phyloP scores from a whole-genome alignment of 139 green algal species.

The Micractinium sp. region DNA sequence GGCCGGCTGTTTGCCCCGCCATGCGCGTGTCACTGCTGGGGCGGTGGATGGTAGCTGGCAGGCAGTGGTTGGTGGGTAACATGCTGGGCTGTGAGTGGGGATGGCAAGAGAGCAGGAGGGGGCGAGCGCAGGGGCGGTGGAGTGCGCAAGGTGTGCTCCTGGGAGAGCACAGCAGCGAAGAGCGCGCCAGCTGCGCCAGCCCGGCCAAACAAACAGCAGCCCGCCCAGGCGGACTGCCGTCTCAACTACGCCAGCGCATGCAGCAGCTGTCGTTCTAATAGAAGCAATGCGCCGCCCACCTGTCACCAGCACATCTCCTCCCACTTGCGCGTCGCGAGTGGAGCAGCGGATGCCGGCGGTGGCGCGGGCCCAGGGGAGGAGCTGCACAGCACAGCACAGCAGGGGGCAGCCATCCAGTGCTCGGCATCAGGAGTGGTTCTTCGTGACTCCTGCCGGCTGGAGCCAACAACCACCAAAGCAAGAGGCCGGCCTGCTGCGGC shows the following conservation, averaged over 20 bases:
- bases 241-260: no score
- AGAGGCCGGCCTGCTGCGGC: no score
- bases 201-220: background rate
- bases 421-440: no score
- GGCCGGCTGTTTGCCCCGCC: no score
- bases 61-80: background rate
- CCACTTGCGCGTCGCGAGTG: background rate
- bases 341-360: constrained; percentile 18
- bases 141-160: background rate
- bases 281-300: background rate
- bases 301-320: background rate
- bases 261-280: background rate
- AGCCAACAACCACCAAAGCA: background rate
- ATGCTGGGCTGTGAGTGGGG: no score
- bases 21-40: no score
- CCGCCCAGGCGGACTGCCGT: no score
- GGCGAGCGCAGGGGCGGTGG: background rate
- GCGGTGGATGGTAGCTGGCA: no score
- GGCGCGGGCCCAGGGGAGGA: constrained; percentile 18
- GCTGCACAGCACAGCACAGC: background rate
- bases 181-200: no score
- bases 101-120: background rate
- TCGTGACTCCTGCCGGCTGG: background rate
- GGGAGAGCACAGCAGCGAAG: background rate
- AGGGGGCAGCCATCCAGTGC: background rate